These are phyloP conservation scores for Colletotrichum destructivum DNA, from an alignment of 2,329 filamentous ascomycete genomes.

Conservation along the genomic window DNA sequence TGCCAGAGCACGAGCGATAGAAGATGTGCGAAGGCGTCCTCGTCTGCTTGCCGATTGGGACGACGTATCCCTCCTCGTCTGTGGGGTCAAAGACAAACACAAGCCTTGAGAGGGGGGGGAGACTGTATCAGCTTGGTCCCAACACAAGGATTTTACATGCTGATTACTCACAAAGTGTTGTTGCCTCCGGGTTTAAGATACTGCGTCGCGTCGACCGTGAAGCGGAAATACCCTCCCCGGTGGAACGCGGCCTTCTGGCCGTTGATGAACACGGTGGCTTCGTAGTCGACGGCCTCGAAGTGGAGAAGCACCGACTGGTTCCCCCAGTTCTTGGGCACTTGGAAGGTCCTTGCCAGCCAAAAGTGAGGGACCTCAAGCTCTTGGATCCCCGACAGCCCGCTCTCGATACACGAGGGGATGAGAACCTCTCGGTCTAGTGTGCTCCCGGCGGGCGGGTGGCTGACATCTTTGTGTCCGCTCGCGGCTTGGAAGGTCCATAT, in stretches of 20 bases:
- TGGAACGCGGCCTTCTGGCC: slow-evolving; percentile 66
- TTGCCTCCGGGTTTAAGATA: slow-evolving; percentile 55
- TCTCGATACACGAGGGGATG: slow-evolving; percentile 61
- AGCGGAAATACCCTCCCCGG: slow-evolving; percentile 74
- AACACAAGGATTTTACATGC: no score
- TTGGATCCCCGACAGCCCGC: slow-evolving; percentile 65
- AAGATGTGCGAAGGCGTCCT: slow-evolving; percentile 74
- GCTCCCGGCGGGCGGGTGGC: slow-evolving; percentile 44
- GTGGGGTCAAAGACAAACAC: slow-evolving; percentile 80
- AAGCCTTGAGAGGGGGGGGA: slow-evolving; percentile 56
- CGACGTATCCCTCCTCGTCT: slow-evolving; percentile 67
- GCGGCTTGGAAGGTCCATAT: slow-evolving; percentile 68
- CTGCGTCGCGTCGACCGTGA: slow-evolving; percentile 71
- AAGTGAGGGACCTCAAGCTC: slow-evolving; percentile 58
- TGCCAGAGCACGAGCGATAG: slow-evolving; percentile 80
- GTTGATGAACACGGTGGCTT: slow-evolving; percentile 72
- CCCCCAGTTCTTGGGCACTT: slow-evolving; percentile 63
- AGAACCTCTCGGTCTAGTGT: slow-evolving; percentile 57
- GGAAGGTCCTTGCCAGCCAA: slow-evolving; percentile 68
- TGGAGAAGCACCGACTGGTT: slow-evolving; percentile 64
- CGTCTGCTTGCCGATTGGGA: slow-evolving; percentile 78
- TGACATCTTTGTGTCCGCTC: slow-evolving; percentile 40
- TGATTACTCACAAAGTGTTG: slow-evolving; percentile 68
- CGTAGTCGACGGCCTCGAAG: slow-evolving; percentile 73
- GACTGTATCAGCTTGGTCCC: background rate